phyloP scores from a whole-genome alignment of 2,329 filamentous ascomycete genomes.

The Aspergillus sp. region DNA sequence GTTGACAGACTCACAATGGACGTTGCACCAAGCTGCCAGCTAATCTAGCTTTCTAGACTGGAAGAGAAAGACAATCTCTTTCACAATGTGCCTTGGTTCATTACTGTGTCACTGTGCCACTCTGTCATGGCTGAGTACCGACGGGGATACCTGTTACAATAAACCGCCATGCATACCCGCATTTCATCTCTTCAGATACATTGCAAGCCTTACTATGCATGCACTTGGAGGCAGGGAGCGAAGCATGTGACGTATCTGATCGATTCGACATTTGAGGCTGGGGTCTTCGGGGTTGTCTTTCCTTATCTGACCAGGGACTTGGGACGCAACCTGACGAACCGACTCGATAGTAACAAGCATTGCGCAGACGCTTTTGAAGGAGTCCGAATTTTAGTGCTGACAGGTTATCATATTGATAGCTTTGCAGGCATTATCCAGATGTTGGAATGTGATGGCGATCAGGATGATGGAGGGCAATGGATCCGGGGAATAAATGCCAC shows the following conservation, averaged over 20 bases:
- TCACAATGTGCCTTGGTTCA: not conserved
- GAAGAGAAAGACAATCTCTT: not conserved
- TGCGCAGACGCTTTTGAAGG: not conserved
- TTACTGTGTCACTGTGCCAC: not conserved
- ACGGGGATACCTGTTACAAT: not conserved
- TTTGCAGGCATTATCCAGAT: not conserved
- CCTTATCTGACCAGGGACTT: not conserved
- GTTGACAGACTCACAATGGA: not conserved
- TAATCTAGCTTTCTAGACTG: not conserved
- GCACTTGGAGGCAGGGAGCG: not conserved
- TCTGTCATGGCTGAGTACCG: too few relatives aligned
- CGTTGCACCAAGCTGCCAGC: not conserved
- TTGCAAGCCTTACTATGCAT: not conserved
- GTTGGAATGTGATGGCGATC: not conserved
- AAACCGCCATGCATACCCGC: conserved; percentile 4
- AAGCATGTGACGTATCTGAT: not conserved
- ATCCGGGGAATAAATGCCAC: conserved; percentile 4
- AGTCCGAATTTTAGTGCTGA: too few relatives aligned
- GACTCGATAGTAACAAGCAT: too few relatives aligned
- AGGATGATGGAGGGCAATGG: not conserved
- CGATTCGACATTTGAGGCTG: not conserved
- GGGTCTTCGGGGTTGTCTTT: not conserved
- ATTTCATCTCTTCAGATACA: not conserved
- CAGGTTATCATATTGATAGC: not conserved
- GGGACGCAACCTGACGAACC: not conserved